Percentiles rank a stretch among this genome's conserved stretches.
phyloP scores from a whole-genome alignment of 1,284 basidiomycete genomes.

The Tylopilus sp. region DNA sequence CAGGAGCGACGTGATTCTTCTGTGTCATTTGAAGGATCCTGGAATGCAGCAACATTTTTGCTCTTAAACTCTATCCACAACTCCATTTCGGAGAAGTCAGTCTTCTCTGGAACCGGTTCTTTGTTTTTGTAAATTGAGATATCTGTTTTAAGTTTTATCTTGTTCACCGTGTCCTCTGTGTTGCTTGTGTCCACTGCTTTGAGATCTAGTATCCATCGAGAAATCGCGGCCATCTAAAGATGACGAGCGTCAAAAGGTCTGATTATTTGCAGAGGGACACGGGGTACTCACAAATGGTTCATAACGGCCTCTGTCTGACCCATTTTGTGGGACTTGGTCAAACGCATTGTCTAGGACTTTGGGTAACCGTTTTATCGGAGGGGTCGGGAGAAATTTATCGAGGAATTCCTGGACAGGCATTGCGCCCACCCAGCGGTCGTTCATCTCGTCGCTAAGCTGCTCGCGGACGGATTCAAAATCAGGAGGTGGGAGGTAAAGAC shows the following conservation, averaged over 20 bases:
- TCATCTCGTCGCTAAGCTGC: background rate
- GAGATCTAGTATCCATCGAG: background rate
- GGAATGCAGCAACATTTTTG: background rate
- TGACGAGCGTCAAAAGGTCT: too few species aligned
- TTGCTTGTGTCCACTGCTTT: background rate
- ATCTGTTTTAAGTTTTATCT: background rate
- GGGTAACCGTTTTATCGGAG: background rate
- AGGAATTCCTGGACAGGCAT: background rate
- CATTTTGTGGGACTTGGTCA: too few species aligned
- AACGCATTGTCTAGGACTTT: too few species aligned
- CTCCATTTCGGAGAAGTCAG: constrained; percentile 1
- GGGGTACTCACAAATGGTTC: background rate
- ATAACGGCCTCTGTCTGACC: too few species aligned
- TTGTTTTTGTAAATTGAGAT: background rate
- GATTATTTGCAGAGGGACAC: background rate
- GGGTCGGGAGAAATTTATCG: background rate
- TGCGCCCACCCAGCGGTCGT: background rate
- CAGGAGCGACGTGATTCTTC: background rate
- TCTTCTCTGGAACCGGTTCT: background rate
- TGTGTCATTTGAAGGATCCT: background rate
- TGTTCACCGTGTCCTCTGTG: background rate
- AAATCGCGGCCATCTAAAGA: background rate
- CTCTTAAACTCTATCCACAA: constrained; percentile 6
- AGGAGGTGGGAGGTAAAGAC: background rate
- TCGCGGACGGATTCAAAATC: too few species aligned